Conservation (phyloP, 768 basidiomycete genomes). For the Mycena vulgaris region DNA sequence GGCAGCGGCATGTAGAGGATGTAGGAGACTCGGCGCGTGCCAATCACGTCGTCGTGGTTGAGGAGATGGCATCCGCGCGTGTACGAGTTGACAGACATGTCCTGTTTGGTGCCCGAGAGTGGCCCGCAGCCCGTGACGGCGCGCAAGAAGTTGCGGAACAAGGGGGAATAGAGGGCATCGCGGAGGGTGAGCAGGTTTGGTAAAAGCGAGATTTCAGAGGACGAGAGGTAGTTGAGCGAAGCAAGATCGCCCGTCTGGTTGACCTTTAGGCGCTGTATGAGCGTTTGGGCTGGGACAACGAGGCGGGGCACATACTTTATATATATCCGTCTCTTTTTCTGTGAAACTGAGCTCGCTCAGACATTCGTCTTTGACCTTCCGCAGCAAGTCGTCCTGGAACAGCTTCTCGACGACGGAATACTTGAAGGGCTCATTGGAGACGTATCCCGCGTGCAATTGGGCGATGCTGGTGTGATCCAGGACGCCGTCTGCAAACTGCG, state of each 20-base stretch:
- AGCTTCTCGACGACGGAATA: slow-evolving; percentile 86
- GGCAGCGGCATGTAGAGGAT: slow-evolving; percentile 96
- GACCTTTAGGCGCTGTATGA: slow-evolving; percentile 66
- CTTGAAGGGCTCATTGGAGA: slow-evolving; percentile 79
- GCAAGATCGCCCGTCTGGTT: slow-evolving; percentile 98
- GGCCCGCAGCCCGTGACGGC: slow-evolving; percentile 94
- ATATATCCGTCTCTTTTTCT: slow-evolving; percentile 98
- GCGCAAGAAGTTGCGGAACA: slow-evolving; percentile 87
- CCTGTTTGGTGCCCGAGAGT: slow-evolving; percentile 91
- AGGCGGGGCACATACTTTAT: slow-evolving; percentile 73
- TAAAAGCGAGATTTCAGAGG: slow-evolving; percentile 83
- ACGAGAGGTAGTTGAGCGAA: slow-evolving; percentile 89
- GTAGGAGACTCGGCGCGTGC: slow-evolving; percentile 93
- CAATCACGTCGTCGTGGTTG: slow-evolving; percentile 99
- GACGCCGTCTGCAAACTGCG: slow-evolving; percentile 67
- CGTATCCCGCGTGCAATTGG: slow-evolving; percentile 70
- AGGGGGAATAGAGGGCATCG: slow-evolving; percentile 90
- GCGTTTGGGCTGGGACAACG: slow-evolving; percentile 20
- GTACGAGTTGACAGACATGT: slow-evolving; percentile 96
- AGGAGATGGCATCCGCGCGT: slow-evolving; percentile 93
- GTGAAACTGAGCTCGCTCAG: slow-evolving; percentile 84
- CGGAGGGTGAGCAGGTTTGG: slow-evolving; percentile 87
- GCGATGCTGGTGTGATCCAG: slow-evolving; percentile 73
- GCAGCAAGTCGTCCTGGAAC: slow-evolving; percentile 87
- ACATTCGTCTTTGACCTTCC: slow-evolving; percentile 88